Conservation (phyloP, 208 protist species). For the Leishmania turanica region DNA sequence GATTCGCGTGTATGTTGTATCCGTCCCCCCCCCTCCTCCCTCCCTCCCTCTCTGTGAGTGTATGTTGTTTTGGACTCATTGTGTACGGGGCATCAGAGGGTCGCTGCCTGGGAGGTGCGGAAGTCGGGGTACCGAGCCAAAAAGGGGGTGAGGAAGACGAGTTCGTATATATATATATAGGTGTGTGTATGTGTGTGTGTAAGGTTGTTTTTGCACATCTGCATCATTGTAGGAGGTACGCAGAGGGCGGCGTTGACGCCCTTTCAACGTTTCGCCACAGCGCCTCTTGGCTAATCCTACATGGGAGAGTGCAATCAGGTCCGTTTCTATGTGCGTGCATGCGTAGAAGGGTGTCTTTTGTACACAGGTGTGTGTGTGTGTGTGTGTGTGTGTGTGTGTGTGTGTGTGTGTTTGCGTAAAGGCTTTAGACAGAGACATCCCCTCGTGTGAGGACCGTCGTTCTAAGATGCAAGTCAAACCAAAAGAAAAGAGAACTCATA, state of each 20-base stretch:
- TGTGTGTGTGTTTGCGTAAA: background rate
- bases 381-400: background rate
- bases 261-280: background rate
- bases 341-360: background rate
- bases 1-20: background rate
- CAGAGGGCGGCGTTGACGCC: background rate
- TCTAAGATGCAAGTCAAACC: slow-evolving; percentile 2
- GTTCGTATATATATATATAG: background rate
- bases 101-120: background rate
- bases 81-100: background rate
- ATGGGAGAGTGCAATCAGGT: background rate
- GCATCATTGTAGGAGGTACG: background rate
- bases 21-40: background rate
- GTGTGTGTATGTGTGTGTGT: background rate
- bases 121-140: background rate
- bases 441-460: background rate
- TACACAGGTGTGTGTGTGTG: background rate
- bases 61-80: background rate
- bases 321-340: background rate
- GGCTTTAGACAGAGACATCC: background rate
- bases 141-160: background rate
- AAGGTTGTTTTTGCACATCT: background rate
- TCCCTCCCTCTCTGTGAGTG: background rate
- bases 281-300: background rate
- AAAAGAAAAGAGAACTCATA: background rate